Conservation (phyloP, 352 stramenopile genomes). For the Globisporangium cylindrosporum region DNA sequence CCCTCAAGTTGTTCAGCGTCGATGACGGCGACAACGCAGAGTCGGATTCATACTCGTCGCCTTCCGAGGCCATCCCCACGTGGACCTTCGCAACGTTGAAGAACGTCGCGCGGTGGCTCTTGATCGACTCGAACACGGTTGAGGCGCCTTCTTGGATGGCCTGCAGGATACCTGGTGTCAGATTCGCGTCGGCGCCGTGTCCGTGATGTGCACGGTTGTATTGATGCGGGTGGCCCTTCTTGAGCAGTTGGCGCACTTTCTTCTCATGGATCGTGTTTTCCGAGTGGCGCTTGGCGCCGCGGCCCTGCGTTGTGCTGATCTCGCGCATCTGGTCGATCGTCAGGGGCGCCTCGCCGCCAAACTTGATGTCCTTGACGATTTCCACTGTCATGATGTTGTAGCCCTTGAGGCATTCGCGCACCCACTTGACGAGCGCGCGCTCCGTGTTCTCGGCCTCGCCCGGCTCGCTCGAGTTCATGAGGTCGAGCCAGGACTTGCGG, state of each 20-base stretch:
- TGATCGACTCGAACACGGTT: not conserved
- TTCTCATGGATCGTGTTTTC: conserved; percentile 34
- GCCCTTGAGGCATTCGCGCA: conserved; percentile 55
- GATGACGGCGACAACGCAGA: not conserved
- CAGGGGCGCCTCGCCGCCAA: conserved; percentile 25
- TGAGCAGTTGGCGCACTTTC: conserved; percentile 36
- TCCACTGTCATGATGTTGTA: conserved; percentile 76
- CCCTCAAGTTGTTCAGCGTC: not conserved
- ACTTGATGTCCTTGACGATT: conserved; percentile 70
- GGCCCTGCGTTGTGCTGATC: not conserved
- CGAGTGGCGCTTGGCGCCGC: conserved; percentile 19
- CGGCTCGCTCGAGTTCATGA: conserved; percentile 42
- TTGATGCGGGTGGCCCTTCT: conserved; percentile 22
- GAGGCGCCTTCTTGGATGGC: not conserved
- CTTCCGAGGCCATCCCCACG: not conserved
- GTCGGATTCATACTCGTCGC: not conserved
- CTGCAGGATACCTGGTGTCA: not conserved
- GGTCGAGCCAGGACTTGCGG: conserved; percentile 42
- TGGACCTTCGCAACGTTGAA: conserved; percentile 15
- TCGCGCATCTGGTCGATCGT: conserved; percentile 40
- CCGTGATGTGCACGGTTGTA: not conserved
- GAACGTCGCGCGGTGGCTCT: conserved; percentile 1
- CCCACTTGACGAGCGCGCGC: conserved; percentile 42
- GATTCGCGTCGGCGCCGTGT: not conserved
- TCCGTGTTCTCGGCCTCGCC: conserved; percentile 43